These are phyloP conservation scores for Plasmodium billcollinsi DNA, from an alignment of 169 alveolate genomes.

Conservation along the genomic window DNA sequence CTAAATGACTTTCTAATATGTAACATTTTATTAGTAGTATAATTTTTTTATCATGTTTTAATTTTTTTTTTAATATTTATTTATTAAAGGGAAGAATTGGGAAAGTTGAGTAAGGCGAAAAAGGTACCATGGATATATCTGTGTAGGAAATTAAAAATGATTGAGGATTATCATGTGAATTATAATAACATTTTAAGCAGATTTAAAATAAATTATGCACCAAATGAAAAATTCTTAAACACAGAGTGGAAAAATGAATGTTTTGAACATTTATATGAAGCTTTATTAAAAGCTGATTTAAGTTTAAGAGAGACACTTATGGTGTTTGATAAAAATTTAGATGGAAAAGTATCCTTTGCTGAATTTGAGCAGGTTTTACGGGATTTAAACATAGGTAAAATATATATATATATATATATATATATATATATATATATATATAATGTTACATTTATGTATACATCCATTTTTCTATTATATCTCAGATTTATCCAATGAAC, in stretches of 20 bases:
- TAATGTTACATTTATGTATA: neutral
- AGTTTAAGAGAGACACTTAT: conserved; percentile 87
- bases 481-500: conserved; percentile 88
- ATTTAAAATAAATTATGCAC: conserved; percentile 69
- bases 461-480: neutral
- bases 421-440: neutral
- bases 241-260: conserved; percentile 64
- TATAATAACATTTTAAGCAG: conserved; percentile 83
- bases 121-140: conserved; percentile 81
- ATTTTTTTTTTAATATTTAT: neutral
- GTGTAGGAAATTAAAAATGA: conserved; percentile 78
- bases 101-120: conserved; percentile 35
- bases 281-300: conserved; percentile 87
- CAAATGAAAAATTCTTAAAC: conserved; percentile 21
- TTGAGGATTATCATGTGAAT: conserved; percentile 79
- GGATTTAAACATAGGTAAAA: conserved; percentile 81
- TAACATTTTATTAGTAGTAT: neutral
- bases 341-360: conserved; percentile 88
- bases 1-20: neutral
- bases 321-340: conserved; percentile 89
- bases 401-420: too few species aligned
- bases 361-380: conserved; percentile 88
- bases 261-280: conserved; percentile 81
- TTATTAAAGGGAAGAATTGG: conserved; percentile 42
- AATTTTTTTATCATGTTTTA: neutral